Conservation (phyloP, 2,329 filamentous ascomycete species). For the Blumeriella jaapii region DNA sequence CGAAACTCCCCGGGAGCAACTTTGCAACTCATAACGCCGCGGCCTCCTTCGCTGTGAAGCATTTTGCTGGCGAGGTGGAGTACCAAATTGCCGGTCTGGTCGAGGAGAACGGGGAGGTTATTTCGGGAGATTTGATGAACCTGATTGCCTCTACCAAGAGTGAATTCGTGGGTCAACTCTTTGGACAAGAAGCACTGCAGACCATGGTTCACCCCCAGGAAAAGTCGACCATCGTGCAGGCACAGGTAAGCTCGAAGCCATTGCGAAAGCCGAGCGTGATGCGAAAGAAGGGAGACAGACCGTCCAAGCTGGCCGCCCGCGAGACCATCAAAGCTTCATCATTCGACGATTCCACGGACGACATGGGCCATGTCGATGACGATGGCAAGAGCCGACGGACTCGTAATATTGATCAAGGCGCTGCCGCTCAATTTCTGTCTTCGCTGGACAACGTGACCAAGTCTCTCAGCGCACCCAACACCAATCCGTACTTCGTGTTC, state of each 20-base stretch:
- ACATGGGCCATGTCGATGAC: slow-evolving; percentile 37
- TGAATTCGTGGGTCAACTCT: slow-evolving; percentile 78
- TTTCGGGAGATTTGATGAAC: slow-evolving; percentile 92
- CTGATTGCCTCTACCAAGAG: slow-evolving; percentile 81
- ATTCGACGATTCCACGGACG: slow-evolving; percentile 28
- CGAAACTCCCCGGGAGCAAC: slow-evolving; percentile 76
- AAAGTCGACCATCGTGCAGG: slow-evolving; percentile 83
- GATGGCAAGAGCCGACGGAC: slow-evolving; percentile 29
- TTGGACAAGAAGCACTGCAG: slow-evolving; percentile 90
- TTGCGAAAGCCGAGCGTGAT: slow-evolving; percentile 88
- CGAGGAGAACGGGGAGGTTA: slow-evolving; percentile 92
- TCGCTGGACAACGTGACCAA: slow-evolving; percentile 86
- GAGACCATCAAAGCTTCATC: slow-evolving; percentile 27
- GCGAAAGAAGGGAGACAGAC: slow-evolving; percentile 49
- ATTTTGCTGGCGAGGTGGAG: slow-evolving; percentile 94
- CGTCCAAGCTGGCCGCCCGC: slow-evolving; percentile 17
- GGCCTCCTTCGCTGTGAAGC: slow-evolving; percentile 78
- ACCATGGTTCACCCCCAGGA: slow-evolving; percentile 91
- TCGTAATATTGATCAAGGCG: slow-evolving; percentile 59
- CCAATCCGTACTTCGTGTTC: slow-evolving; percentile 93
- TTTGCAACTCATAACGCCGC: slow-evolving; percentile 74
- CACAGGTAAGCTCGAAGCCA: slow-evolving; percentile 90
- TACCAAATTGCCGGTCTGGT: slow-evolving; percentile 79
- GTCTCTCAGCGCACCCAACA: slow-evolving; percentile 67
- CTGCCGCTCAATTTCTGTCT: slow-evolving; percentile 82